Conservation (phyloP, 108 stramenopile genomes). For the Stephanodiscus triporus region DNA sequence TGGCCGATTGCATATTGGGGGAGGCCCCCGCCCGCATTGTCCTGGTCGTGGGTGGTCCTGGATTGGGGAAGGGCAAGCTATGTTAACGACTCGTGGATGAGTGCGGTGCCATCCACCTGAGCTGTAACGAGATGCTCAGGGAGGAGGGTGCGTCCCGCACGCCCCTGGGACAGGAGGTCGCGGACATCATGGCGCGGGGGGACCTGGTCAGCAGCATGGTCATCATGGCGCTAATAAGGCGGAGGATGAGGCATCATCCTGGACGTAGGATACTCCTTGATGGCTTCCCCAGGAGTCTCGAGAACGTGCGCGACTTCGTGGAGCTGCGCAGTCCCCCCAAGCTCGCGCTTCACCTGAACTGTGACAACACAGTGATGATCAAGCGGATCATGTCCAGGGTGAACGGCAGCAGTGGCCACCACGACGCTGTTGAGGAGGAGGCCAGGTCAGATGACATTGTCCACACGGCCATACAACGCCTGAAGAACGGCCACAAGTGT, state of each 20-base stretch:
- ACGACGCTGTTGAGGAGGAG: neutral
- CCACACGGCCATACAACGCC: slow-evolving; percentile 70
- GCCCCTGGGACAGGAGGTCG: slow-evolving; percentile 79
- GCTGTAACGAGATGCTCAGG: slow-evolving; percentile 91
- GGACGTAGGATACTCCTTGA: slow-evolving; percentile 83
- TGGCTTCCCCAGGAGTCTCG: slow-evolving; percentile 84
- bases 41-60: slow-evolving; percentile 94
- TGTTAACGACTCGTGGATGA: slow-evolving; percentile 65
- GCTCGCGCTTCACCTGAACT: slow-evolving; percentile 78
- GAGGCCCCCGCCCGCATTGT: slow-evolving; percentile 77
- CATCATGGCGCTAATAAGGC: slow-evolving; percentile 75
- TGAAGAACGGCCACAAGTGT: slow-evolving; percentile 45
- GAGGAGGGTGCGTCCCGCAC: slow-evolving; percentile 84
- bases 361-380: slow-evolving; percentile 76
- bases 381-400: slow-evolving; percentile 70
- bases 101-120: slow-evolving; percentile 89
- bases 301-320: slow-evolving; percentile 76
- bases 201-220: slow-evolving; percentile 74
- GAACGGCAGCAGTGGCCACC: too few relatives aligned
- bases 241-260: slow-evolving; percentile 73
- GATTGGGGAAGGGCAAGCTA: slow-evolving; percentile 92
- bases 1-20: slow-evolving; percentile 59
- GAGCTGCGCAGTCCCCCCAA: slow-evolving; percentile 74
- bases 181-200: slow-evolving; percentile 85
- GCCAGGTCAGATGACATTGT: slow-evolving; percentile 71